Conservation (phyloP, 345 rosid species). For the Murraya paniculata region DNA sequence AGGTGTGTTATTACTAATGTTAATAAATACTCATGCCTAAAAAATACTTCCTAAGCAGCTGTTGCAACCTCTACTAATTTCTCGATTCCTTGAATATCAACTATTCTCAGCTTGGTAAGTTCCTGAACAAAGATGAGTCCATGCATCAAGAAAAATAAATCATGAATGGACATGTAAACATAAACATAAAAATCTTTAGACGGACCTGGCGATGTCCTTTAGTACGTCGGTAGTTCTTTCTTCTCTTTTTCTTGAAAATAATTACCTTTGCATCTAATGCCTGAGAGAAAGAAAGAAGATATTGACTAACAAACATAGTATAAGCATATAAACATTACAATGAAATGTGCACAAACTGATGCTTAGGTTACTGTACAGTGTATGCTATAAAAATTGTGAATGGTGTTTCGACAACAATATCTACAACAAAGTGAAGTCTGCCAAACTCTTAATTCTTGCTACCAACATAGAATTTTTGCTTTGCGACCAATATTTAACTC, state of each 20-base stretch:
- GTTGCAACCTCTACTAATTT: constrained; percentile 62
- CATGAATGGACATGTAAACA: neutral
- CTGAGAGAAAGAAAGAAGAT: constrained; percentile 35
- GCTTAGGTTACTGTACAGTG: neutral
- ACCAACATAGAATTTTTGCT: neutral
- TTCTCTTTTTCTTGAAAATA: constrained; percentile 89
- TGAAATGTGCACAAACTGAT: neutral
- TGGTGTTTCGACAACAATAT: neutral
- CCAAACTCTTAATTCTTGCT: neutral
- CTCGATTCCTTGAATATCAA: constrained; percentile 85
- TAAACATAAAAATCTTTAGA: constrained; percentile 9
- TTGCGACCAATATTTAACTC: neutral
- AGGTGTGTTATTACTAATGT: neutral
- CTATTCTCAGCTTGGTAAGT: constrained; percentile 88
- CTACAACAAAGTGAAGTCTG: neutral
- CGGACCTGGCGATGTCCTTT: constrained; percentile 90
- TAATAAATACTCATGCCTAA: neutral
- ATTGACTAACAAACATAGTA: neutral
- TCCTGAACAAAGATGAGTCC: constrained; percentile 49
- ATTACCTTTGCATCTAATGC: constrained; percentile 94
- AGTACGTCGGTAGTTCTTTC: constrained; percentile 86
- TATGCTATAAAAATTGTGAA: neutral
- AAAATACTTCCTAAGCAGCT: constrained; percentile 42
- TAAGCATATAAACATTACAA: neutral
- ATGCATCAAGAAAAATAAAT: constrained; percentile 1